Evolutionary conservation across 2,329 filamentous ascomycete genomes (phyloP).

Genomic region (Fusarium sp.): DNA sequence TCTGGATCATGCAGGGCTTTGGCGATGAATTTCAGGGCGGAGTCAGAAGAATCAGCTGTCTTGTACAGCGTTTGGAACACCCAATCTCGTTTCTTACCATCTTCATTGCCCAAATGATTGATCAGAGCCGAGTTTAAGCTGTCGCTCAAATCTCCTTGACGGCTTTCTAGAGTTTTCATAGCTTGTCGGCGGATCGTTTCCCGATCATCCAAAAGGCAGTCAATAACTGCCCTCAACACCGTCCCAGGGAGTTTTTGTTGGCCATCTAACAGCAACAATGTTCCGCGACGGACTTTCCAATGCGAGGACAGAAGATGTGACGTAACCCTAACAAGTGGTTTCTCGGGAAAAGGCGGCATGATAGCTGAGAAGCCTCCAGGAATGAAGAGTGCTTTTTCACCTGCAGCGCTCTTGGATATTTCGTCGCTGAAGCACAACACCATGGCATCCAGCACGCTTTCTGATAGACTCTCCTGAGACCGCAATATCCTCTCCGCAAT

Average conservation of each 20-base stretch:
- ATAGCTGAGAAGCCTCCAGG: neutral
- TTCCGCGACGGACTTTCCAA: neutral
- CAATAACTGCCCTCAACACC: neutral
- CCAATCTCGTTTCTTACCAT: neutral
- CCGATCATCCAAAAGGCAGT: neutral
- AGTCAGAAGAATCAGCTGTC: neutral
- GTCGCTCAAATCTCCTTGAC: neutral
- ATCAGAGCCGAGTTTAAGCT: neutral
- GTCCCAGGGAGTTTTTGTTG: neutral
- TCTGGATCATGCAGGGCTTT: neutral
- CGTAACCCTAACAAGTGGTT: neutral
- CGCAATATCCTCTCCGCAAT: neutral
- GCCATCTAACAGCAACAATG: neutral
- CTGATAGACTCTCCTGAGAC: neutral
- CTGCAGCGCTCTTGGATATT: rapidly evolving
- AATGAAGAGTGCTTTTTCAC: neutral
- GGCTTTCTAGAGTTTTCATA: neutral
- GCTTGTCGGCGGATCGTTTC: neutral
- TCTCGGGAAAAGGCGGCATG: neutral
- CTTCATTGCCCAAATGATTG: neutral
- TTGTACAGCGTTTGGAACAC: neutral
- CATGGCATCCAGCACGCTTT: neutral
- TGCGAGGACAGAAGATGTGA: neutral
- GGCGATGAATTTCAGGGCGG: neutral
- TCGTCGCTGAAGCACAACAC: neutral